Conservation (phyloP, 345 rosid species). For the Eutrema heterophyllum region DNA sequence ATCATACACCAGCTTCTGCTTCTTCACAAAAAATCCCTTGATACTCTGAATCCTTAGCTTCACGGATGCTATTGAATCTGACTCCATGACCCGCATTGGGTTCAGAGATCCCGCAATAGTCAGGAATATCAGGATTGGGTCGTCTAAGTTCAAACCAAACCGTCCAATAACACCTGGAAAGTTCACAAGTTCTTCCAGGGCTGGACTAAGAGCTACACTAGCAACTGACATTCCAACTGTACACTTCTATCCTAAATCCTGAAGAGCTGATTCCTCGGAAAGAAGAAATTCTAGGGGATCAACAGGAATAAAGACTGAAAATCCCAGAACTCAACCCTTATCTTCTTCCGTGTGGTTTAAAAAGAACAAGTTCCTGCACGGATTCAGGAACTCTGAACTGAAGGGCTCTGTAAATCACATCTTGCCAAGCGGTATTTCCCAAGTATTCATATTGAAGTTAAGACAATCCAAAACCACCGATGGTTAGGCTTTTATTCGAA, state of each 20-base stretch:
- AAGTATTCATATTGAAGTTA: neutral
- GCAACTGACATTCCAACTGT: slow-evolving; percentile 48
- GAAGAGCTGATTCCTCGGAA: slow-evolving; percentile 3
- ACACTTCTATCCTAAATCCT: slow-evolving; percentile 20
- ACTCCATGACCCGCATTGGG: slow-evolving; percentile 60
- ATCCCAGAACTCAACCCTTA: slow-evolving; percentile 16
- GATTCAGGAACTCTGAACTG: slow-evolving; percentile 34
- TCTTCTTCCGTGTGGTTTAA: slow-evolving; percentile 24
- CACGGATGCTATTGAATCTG: slow-evolving; percentile 69
- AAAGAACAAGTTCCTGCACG: slow-evolving; percentile 31
- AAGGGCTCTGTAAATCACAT: slow-evolving; percentile 26
- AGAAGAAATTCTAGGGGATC: neutral
- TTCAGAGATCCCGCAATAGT: slow-evolving; percentile 53
- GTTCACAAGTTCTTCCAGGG: slow-evolving; percentile 41
- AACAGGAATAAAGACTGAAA: slow-evolving; percentile 16
- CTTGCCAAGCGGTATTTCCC: slow-evolving; percentile 11
- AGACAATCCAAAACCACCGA: slow-evolving; percentile 1
- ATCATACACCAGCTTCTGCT: slow-evolving; percentile 57
- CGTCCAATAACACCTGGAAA: slow-evolving; percentile 33
- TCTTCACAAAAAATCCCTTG: slow-evolving; percentile 59
- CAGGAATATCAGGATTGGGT: slow-evolving; percentile 54
- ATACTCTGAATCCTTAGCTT: slow-evolving; percentile 70
- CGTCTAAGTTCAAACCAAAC: slow-evolving; percentile 31
- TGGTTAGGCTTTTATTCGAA: neutral
- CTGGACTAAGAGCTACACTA: slow-evolving; percentile 55